Percentiles rank a stretch among this genome's conserved stretches.
phyloP scores from a whole-genome alignment of 2,329 filamentous ascomycete genomes.

The Epichloe uncinata region DNA sequence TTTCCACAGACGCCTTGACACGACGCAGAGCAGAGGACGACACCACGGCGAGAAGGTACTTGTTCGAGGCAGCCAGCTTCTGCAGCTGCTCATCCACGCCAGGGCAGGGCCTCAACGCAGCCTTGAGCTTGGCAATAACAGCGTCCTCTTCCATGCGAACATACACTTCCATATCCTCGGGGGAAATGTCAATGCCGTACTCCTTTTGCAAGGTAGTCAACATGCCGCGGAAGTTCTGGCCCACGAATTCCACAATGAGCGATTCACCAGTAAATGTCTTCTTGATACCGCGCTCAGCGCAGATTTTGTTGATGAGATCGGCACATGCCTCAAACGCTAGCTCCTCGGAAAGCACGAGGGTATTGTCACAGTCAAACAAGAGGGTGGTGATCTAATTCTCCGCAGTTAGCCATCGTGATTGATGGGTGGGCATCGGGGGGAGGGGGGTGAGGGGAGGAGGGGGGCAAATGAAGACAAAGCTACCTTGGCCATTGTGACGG shows the following conservation, averaged over 20 bases:
- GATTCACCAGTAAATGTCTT: conserved; percentile 64
- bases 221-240: conserved; percentile 92
- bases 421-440: background rate
- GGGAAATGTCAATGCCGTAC: conserved; percentile 56
- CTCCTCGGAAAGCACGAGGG: conserved; percentile 81
- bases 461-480: too few species aligned
- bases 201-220: conserved; percentile 62
- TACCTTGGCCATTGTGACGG: conserved; percentile 5
- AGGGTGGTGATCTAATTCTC: conserved; percentile 46
- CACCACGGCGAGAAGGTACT: conserved; percentile 68
- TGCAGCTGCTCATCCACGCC: conserved; percentile 57
- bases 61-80: conserved; percentile 42
- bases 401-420: background rate
- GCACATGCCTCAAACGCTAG: conserved; percentile 87
- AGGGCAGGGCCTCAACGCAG: conserved; percentile 52
- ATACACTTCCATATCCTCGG: conserved; percentile 58
- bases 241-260: conserved; percentile 78
- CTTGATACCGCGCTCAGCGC: conserved; percentile 48
- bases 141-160: conserved; percentile 67
- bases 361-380: conserved; percentile 78
- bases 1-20: conserved; percentile 64
- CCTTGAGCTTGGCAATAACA: conserved; percentile 68
- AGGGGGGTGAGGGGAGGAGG: background rate
- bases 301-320: conserved; percentile 76
- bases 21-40: conserved; percentile 67